Conservation (phyloP, 148 eudicot species). For the Persicaria tinctoria region DNA sequence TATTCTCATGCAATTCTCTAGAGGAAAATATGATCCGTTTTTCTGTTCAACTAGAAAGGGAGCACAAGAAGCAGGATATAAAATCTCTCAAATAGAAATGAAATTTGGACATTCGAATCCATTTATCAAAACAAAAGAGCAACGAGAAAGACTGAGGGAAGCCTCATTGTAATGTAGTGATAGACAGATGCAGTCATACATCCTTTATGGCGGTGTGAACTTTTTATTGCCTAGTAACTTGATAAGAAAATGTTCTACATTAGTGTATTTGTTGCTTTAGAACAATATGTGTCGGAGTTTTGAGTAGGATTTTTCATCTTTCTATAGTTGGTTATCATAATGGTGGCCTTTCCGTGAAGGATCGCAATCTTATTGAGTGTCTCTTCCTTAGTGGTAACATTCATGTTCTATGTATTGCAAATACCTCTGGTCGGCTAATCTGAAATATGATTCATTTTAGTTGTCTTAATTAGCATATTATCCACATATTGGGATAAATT, state of each 20-base stretch:
- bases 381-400: constrained; percentile 88
- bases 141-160: constrained; percentile 78
- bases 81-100: constrained; percentile 73
- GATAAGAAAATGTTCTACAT: neutral
- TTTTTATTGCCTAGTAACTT: constrained; percentile 8
- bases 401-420: constrained; percentile 86
- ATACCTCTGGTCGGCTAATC: constrained; percentile 61
- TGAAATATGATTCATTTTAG: too few relatives aligned
- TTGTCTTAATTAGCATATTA: too few relatives aligned
- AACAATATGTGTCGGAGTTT: neutral
- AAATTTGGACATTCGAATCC: constrained; percentile 88
- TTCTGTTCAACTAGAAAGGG: constrained; percentile 98
- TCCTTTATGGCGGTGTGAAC: constrained; percentile 64
- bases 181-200: constrained; percentile 94
- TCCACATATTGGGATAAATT: too few relatives aligned
- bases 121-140: constrained; percentile 77
- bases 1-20: constrained; percentile 87
- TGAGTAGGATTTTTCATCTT: constrained; percentile 12
- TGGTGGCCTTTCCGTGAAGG: constrained; percentile 88
- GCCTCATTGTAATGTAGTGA: constrained; percentile 83
- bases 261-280: constrained; percentile 4
- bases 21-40: constrained; percentile 82
- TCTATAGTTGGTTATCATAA: constrained; percentile 89
- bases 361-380: constrained; percentile 79
- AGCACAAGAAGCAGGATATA: constrained; percentile 96